phyloP scores from a whole-genome alignment of 768 basidiomycete genomes.

The Suillus discolor region DNA sequence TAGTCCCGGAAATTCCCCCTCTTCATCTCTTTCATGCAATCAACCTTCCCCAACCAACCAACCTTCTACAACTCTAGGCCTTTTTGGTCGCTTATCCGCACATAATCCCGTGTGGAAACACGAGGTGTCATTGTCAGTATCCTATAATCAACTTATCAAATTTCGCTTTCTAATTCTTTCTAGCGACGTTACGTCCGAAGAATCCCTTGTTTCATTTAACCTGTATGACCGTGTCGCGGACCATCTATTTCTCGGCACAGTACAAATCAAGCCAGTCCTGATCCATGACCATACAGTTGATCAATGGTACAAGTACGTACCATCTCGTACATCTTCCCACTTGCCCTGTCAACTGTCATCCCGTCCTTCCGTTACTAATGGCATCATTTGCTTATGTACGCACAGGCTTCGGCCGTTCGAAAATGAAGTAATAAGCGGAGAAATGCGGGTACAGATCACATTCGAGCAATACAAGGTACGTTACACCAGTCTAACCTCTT shows the following conservation, averaged over 20 bases:
- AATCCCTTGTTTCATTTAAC: conserved; percentile 81
- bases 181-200: conserved; percentile 93
- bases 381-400: conserved; percentile 12
- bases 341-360: conserved; percentile 17
- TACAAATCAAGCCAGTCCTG: conserved; percentile 89
- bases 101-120: conserved; percentile 99
- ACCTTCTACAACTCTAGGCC: conserved; percentile 37
- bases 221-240: conserved; percentile 89
- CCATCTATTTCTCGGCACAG: conserved; percentile 86
- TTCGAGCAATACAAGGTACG: conserved; percentile 89
- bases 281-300: conserved; percentile 95
- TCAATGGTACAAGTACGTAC: conserved; percentile 92
- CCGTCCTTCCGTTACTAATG: conserved; percentile 19
- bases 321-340: conserved; percentile 19
- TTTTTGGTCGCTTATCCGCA: conserved; percentile 69
- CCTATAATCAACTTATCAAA: conserved; percentile 14
- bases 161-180: conserved; percentile 21
- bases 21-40: conserved; percentile 41
- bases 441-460: conserved; percentile 92
- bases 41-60: conserved; percentile 32
- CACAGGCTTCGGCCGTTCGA: conserved; percentile 73
- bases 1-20: conserved; percentile 47
- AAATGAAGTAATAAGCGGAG: conserved; percentile 84
- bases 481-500: conserved; percentile 24
- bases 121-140: conserved; percentile 92